Evolutionary conservation across 2,329 filamentous ascomycete genomes (phyloP), one percentile per base, ranked within the genome.

Genomic region (Purpureocillium takamizusanense): DNA sequence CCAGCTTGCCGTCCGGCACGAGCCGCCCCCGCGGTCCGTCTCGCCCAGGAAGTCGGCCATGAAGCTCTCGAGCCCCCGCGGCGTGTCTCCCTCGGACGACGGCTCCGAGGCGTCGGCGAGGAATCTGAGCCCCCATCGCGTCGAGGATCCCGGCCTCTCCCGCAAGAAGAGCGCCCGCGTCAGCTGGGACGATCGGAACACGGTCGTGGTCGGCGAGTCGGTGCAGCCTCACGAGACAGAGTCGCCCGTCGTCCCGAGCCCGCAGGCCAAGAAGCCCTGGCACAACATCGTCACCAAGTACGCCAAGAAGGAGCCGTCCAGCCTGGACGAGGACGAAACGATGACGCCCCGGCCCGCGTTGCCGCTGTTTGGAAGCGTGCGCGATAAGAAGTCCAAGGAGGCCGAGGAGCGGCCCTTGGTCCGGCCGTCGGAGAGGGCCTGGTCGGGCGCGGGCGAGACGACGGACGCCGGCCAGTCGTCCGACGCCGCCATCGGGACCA

Each of bases 31-130:
- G 23, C 72, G 85, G 35, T 86, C 83, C 5, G 65, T 83, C 10
- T 88, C 84, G 0, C 85, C 85, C 9, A 78, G 78, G 33, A 90
- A 90, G 55, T 87, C 84, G 2, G 84, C 83, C 2, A 53, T 89
- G 45, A 89, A 89, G 54, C 69, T 78, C 11, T 48, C 53, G 2
- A 77, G 75, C 35, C 71, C 72, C 40, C 51, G 72, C 50, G 64
- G 69, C 45, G 50, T 65, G 27, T 71, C 77, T 38, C 68, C 78
- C 34, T 62, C 71, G 34, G 63, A 70, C 46, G 60, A 67, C 41
- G 51, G 65, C 17, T 72, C 70, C 3, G 71, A 69, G 47, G 59
- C 55, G 32, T 69, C 65, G 1, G 50, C 44, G 31, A 55, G 50
- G 33, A 47, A 40, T 18, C 46, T 48, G 27, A 52, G 50, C 11